Conservation (phyloP, 441 rosid genomes). For the Gossypium trilobum region DNA sequence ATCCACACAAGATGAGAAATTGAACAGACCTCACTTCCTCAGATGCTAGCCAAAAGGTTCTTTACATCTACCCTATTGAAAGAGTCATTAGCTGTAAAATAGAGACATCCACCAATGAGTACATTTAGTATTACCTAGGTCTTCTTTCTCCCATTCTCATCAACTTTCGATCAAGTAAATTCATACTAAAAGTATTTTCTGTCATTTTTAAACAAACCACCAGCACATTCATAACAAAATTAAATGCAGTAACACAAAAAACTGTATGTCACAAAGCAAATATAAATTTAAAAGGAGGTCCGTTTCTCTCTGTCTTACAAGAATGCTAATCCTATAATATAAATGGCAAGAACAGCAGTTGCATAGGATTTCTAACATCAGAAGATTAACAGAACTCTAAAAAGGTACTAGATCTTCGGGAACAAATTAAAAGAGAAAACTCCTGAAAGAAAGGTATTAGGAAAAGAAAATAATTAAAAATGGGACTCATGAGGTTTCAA, state of each 20-base stretch:
- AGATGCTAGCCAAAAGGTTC: neutral
- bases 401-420: neutral
- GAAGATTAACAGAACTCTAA: slow-evolving; percentile 1
- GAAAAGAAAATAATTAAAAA: neutral
- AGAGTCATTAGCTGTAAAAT: neutral
- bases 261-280: neutral
- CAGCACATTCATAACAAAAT: neutral
- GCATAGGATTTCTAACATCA: neutral
- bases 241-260: neutral
- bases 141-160: neutral
- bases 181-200: neutral
- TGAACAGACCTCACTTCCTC: neutral
- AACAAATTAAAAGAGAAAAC: neutral
- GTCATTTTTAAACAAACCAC: neutral
- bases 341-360: neutral
- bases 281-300: neutral
- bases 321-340: neutral
- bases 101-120: neutral
- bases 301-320: neutral
- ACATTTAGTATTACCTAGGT: neutral
- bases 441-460: neutral
- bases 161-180: neutral
- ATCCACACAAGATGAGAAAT: neutral
- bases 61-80: neutral
- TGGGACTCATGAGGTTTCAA: neutral